A percentile compares a stretch with the other conserved stretches of the same genome.
Evolutionary conservation across 2,329 filamentous ascomycete genomes (phyloP).

Genomic region (Pyricularia pennisetigena): DNA sequence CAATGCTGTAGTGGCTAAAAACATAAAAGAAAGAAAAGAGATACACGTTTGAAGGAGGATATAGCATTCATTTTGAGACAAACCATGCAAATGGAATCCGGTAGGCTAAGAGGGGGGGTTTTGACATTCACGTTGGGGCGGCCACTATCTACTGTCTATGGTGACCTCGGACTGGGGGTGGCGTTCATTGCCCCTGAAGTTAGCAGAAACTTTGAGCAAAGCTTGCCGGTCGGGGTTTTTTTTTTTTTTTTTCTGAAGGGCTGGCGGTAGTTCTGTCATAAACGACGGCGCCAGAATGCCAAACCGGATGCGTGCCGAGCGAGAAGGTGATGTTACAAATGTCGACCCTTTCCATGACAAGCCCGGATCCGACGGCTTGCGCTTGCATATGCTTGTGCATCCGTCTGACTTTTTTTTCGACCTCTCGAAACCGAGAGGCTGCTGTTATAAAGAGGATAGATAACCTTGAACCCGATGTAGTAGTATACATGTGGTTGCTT

Average conservation of each 20-base stretch:
- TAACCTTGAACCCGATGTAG: too few species aligned
- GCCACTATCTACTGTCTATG: too few species aligned
- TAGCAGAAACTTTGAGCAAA: not conserved
- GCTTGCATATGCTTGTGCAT: not conserved
- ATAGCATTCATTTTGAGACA: not conserved
- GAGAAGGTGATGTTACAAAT: not conserved
- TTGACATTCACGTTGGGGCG: too few species aligned
- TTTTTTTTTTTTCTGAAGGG: not conserved
- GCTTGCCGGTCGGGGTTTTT: not conserved
- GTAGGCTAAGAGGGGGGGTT: not conserved
- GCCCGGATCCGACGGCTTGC: not conserved
- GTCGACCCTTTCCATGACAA: not conserved
- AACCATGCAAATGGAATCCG: not conserved
- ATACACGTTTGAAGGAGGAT: not conserved
- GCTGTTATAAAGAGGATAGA: too few species aligned
- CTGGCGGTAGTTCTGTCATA: not conserved
- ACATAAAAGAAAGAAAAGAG: too few species aligned
- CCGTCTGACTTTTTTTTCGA: too few species aligned
- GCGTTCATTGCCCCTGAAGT: not conserved
- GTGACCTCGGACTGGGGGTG: not conserved
- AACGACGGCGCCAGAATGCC: not conserved
- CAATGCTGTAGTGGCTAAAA: not conserved
- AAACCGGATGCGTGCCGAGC: not conserved
- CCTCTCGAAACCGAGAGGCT: too few species aligned
- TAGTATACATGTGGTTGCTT: too few species aligned